phyloP scores from a whole-genome alignment of 192 early-diverging fungal species.

The Coemansia sp. region DNA sequence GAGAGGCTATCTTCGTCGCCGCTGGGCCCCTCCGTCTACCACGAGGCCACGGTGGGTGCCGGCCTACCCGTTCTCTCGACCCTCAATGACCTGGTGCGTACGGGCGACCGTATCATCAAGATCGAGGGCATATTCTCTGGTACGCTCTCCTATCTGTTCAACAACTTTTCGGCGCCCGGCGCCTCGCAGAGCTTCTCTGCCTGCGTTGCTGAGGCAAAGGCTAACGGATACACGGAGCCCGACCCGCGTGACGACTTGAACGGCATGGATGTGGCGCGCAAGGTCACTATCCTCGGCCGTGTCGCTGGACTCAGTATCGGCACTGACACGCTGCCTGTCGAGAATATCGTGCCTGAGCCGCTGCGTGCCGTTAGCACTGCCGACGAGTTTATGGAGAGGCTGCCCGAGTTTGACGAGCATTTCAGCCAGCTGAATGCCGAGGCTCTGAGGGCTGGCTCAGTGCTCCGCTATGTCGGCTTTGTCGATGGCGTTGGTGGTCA shows the following conservation, averaged over 20 bases:
- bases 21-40: conserved; percentile 70
- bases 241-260: conserved; percentile 99
- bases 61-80: conserved; percentile 95
- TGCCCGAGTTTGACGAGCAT: conserved; percentile 86
- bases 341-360: conserved; percentile 95
- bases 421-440: conserved; percentile 82
- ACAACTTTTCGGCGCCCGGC: conserved; percentile 84
- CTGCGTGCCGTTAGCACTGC: conserved; percentile 73
- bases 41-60: conserved; percentile 97
- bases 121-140: conserved; percentile 99
- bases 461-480: conserved; percentile 93
- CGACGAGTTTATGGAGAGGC: conserved; percentile 81
- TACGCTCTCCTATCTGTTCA: conserved; percentile 98
- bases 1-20: conserved; percentile 56
- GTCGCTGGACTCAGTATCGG: conserved; percentile 80
- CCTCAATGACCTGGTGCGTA: conserved; percentile 85
- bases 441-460: conserved; percentile 70
- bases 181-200: conserved; percentile 78
- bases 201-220: conserved; percentile 89
- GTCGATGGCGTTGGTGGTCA: conserved; percentile 72
- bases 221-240: conserved; percentile 96
- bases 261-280: conserved; percentile 99
- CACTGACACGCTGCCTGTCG: conserved; percentile 79
- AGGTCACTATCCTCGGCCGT: conserved; percentile 88
- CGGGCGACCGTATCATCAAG: conserved; percentile 90